These are phyloP conservation scores for Pyricularia sp. DNA, from an alignment of 2,329 filamentous ascomycete genomes.

Conservation along the genomic window DNA sequence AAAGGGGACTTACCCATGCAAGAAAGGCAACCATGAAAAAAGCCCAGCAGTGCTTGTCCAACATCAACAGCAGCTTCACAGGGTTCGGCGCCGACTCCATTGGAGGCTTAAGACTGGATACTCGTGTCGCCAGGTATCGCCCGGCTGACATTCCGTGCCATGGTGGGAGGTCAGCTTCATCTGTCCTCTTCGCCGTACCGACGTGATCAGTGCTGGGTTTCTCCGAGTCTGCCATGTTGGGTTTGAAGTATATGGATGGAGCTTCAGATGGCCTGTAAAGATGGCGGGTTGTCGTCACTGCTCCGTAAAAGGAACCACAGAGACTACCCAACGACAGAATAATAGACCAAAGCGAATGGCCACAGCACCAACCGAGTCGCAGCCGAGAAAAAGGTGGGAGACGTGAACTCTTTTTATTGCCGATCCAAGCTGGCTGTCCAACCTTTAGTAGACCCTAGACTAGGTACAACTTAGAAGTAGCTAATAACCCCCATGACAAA, in stretches of 20 bases:
- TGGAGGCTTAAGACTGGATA: constrained; percentile 45
- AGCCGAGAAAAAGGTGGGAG: neutral
- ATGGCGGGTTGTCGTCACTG: neutral
- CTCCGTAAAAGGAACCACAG: neutral
- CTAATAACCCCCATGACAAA: neutral
- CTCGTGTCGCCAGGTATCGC: constrained; percentile 39
- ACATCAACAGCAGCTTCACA: constrained; percentile 35
- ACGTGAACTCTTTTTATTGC: neutral
- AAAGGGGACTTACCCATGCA: constrained; percentile 38
- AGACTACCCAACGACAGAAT: neutral
- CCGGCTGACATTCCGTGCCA: constrained; percentile 39
- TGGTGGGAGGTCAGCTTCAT: constrained; percentile 24
- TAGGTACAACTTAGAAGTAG: neutral
- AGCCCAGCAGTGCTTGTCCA: constrained; percentile 41
- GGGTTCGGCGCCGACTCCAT: constrained; percentile 46
- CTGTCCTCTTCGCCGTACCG: neutral
- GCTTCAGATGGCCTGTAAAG: neutral
- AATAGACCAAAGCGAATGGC: neutral
- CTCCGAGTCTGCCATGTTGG: constrained; percentile 12
- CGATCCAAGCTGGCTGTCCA: neutral
- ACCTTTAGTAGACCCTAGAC: neutral
- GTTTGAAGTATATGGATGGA: neutral
- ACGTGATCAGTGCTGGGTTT: constrained; percentile 8
- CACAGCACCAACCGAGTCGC: neutral
- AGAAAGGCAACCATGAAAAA: constrained; percentile 46